Evolutionary conservation across 2,329 filamentous ascomycete genomes (phyloP), one percentile per base, ranked within the genome.

Genomic region (Aspergillus viridinutans): DNA sequence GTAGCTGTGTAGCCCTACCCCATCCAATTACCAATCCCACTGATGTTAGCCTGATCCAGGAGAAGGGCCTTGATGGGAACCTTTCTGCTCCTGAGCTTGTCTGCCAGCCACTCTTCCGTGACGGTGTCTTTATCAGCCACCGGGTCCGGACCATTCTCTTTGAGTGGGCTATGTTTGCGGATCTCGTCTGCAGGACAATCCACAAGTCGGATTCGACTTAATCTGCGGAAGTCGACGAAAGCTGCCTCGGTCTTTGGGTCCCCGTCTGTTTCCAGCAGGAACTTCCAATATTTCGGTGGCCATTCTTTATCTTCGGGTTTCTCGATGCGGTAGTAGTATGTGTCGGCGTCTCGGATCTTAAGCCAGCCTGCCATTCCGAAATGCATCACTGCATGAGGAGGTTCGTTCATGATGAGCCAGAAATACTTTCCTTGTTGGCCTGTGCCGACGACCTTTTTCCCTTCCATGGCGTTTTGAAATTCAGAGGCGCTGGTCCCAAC

Each of bases 361-460:
- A 97, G 81, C 94, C 94, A 97, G 6, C 94, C 86, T 17, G 80
- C 77, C 81, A 83, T 83, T 45, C 91, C 91, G 65, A 95, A 87
- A 73, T 96, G 92, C 85, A 96, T 91, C 29, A 97, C 85, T 0
- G 90, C 84, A 74, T 97, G 94, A 1, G 93, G 92, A 10, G 90
- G 83, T 9, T 83, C 82, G 26, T 84, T 82, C 83, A 90, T 89
- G 40, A 90, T 86, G 23, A 97, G 80, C 81, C 94, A 99, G 73
- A 99, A 97, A 71, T 97, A 97, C 82, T 97, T 99, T 9, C 94
- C 94, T 72, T 97, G 94, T 58, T 89, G 91, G 3, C 89, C 90
- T 3, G 89, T 90, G 54, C 81, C 83, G 43, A 83, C 66, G 32
- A 89, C 85, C 68, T 85, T 90, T 68, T 89, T 93, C 4, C 90